phyloP scores from a whole-genome alignment of 306 rosid species.

The Ammopiptanthus mongolicus region DNA sequence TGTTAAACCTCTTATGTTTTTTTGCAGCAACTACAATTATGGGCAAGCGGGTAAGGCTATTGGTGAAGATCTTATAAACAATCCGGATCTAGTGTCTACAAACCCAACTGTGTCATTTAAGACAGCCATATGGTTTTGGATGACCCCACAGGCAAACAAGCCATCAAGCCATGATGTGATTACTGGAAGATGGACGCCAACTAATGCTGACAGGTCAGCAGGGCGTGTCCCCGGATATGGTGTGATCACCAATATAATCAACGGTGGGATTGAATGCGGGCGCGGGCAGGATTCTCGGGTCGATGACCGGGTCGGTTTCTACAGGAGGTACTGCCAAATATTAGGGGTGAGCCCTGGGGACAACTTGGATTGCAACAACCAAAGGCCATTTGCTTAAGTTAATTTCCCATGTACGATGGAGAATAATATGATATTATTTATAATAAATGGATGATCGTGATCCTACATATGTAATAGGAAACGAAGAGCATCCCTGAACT shows the following conservation, averaged over 20 bases:
- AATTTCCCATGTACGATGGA: neutral
- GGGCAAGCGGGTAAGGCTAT: conserved; percentile 46
- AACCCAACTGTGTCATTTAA: conserved; percentile 45
- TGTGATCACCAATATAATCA: conserved; percentile 35
- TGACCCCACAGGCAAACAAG: conserved; percentile 61
- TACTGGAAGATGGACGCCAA: conserved; percentile 42
- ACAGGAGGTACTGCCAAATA: conserved; percentile 24
- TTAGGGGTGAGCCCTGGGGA: conserved; percentile 21
- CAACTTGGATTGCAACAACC: conserved; percentile 40
- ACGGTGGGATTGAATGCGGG: conserved; percentile 30
- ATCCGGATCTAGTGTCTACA: conserved; percentile 53
- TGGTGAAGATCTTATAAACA: conserved; percentile 25
- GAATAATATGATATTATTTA: neutral
- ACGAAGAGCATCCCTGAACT: neutral
- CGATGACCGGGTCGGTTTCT: conserved; percentile 27
- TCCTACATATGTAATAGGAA: neutral
- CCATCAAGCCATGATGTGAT: conserved; percentile 72
- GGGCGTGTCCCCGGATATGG: conserved; percentile 35
- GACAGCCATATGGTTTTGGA: conserved; percentile 78
- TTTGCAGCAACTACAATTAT: conserved; percentile 73
- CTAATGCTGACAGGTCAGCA: conserved; percentile 33
- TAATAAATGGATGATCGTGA: neutral
- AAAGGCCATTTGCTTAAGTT: conserved; percentile 21
- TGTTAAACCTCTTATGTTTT: no score
- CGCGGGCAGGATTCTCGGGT: conserved; percentile 5